Evolutionary conservation across 2,329 filamentous ascomycete species (phyloP).

Genomic region (Neofusicoccum sp.): DNA sequence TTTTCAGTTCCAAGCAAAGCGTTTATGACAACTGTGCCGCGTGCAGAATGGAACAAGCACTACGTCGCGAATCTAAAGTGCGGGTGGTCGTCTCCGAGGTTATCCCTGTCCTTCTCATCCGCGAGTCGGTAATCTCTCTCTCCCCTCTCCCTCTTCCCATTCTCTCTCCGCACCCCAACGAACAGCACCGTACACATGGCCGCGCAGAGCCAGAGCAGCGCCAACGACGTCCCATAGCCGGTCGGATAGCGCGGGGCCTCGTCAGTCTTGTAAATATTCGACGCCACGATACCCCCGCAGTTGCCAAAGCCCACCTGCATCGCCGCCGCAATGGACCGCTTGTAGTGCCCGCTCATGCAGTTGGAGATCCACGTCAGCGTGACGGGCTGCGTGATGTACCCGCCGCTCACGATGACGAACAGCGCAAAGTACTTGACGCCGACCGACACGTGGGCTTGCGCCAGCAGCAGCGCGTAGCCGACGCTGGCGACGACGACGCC

Average conservation of each 20-base stretch:
- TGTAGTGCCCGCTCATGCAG: conserved; percentile 44
- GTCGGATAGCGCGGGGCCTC: conserved; percentile 38
- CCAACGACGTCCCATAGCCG: conserved; percentile 36
- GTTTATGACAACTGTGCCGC: no score
- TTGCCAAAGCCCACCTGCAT: conserved; percentile 32
- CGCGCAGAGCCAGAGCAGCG: conserved; percentile 46
- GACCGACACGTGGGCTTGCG: conserved; percentile 44
- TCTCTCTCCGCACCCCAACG: conserved; percentile 44
- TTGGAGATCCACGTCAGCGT: conserved; percentile 58
- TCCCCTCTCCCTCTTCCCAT: conserved; percentile 47
- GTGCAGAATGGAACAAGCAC: no score
- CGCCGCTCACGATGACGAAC: conserved; percentile 55
- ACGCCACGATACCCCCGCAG: conserved; percentile 32
- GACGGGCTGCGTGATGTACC: conserved; percentile 56
- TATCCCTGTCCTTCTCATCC: conserved; percentile 41
- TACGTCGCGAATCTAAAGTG: conserved; percentile 45
- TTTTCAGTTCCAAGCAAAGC: not conserved
- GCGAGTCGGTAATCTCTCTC: conserved; percentile 46
- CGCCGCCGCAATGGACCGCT: conserved; percentile 32
- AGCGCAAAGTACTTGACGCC: conserved; percentile 55
- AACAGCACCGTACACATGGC: conserved; percentile 42
- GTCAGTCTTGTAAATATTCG: conserved; percentile 35
- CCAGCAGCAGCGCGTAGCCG: conserved; percentile 43
- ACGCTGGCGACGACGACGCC: conserved; percentile 34
- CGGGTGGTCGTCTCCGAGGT: conserved; percentile 54